A percentile compares a stretch with the other conserved stretches of the same genome.
Conservation (phyloP, 331 rosid genomes). For the Cydonia oblonga region DNA sequence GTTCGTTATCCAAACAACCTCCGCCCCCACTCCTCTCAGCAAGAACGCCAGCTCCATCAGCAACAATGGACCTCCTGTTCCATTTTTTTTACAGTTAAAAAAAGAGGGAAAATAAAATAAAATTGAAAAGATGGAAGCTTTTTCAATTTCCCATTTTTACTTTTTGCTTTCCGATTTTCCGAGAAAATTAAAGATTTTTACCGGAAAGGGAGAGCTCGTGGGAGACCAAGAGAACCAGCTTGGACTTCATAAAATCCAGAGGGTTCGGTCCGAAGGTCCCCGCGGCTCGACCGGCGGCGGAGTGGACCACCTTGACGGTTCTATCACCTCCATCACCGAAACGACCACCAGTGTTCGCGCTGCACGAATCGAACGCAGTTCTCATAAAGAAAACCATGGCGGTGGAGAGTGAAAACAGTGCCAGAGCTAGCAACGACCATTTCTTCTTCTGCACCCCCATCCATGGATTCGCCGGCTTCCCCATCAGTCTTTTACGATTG, state of each 20-base stretch:
- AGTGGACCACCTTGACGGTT: conserved; percentile 21
- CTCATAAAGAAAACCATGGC: conserved; percentile 52
- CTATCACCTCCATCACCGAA: conserved; percentile 11
- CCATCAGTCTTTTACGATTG: conserved; percentile 26
- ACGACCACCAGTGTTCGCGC: background rate
- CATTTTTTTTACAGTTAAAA: background rate
- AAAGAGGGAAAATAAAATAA: background rate
- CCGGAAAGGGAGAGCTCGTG: conserved; percentile 35
- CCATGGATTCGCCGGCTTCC: conserved; percentile 36
- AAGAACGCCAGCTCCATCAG: conserved; percentile 82
- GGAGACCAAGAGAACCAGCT: conserved; percentile 26
- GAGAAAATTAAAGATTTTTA: background rate
- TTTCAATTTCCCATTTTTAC: background rate
- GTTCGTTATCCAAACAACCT: conserved; percentile 70
- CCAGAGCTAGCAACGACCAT: conserved; percentile 46
- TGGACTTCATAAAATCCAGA: conserved; percentile 35
- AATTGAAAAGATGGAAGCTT: background rate
- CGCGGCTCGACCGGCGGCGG: conserved; percentile 11
- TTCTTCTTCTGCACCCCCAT: conserved; percentile 51
- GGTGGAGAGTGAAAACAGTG: conserved; percentile 55
- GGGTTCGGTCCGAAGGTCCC: conserved; percentile 28
- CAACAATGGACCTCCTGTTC: conserved; percentile 73
- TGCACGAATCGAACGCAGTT: conserved; percentile 46
- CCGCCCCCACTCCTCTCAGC: conserved; percentile 66
- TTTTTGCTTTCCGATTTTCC: background rate